phyloP scores from a whole-genome alignment of 192 early-diverging fungal genomes.

The Mortierella alpina region DNA sequence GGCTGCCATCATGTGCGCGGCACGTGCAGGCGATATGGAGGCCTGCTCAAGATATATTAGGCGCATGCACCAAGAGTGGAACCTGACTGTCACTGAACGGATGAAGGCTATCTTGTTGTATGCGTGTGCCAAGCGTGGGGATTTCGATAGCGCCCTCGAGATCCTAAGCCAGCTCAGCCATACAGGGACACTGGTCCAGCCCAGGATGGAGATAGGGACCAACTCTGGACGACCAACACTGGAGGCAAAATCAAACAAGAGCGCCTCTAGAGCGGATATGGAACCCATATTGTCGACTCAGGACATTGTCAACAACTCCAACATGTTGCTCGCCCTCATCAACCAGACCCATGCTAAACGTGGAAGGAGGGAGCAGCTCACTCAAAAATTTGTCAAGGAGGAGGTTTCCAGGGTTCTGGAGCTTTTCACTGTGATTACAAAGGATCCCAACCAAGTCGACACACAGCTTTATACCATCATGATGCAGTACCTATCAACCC shows the following conservation, averaged over 20 bases:
- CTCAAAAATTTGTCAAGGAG: slow-evolving; percentile 36
- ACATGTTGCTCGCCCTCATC: slow-evolving; percentile 32
- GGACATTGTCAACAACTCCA: slow-evolving; percentile 36
- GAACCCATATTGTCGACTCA: slow-evolving; percentile 1
- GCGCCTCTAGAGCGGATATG: not conserved
- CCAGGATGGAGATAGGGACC: not conserved
- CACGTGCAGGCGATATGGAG: slow-evolving; percentile 32
- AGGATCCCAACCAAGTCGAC: slow-evolving; percentile 17
- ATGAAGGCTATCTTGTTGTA: slow-evolving; percentile 53
- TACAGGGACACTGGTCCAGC: slow-evolving; percentile 3
- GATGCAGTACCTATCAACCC: slow-evolving; percentile 51
- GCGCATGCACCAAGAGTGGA: slow-evolving; percentile 41
- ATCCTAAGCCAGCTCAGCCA: slow-evolving; percentile 28
- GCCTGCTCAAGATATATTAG: slow-evolving; percentile 28
- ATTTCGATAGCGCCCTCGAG: slow-evolving; percentile 39
- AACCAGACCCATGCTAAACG: slow-evolving; percentile 29
- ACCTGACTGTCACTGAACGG: slow-evolving; percentile 13
- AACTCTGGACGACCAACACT: not conserved
- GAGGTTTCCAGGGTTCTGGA: slow-evolving; percentile 46
- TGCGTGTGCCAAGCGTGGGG: slow-evolving; percentile 43
- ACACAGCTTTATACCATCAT: slow-evolving; percentile 47
- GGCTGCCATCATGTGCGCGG: slow-evolving; percentile 44
- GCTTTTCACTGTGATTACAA: slow-evolving; percentile 40
- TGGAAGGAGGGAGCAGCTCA: not conserved
- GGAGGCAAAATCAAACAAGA: not conserved